These are phyloP conservation scores for Trichosporon coremiiforme DNA, from an alignment of 1,284 basidiomycete genomes.

Conservation along the genomic window DNA sequence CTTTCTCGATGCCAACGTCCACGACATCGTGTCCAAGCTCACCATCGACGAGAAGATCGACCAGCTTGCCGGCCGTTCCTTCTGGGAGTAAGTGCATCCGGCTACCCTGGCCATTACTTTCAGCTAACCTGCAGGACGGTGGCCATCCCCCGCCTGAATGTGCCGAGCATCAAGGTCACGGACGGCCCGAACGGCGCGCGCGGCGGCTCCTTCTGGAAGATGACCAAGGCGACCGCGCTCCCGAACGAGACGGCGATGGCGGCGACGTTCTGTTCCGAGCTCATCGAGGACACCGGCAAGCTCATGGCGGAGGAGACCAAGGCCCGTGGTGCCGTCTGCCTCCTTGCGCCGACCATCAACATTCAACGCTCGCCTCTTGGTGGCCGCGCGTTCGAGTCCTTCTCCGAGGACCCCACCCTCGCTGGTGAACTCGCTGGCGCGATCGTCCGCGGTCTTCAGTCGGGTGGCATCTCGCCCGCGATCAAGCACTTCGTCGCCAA, in stretches of 20 bases:
- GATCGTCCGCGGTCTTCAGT: conserved; percentile 73
- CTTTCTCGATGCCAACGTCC: conserved; percentile 26
- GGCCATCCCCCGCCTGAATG: conserved; percentile 44
- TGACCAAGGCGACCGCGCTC: conserved; percentile 63
- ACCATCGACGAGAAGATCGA: conserved; percentile 44
- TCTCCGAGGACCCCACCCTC: conserved; percentile 76
- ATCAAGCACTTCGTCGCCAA: conserved; percentile 56
- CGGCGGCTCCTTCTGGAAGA: conserved; percentile 38
- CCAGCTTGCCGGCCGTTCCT: conserved; percentile 41
- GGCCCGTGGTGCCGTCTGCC: conserved; percentile 67
- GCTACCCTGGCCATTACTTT: no score
- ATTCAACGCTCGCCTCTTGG: conserved; percentile 76
- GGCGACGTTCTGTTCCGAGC: conserved; percentile 59
- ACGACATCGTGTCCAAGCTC: conserved; percentile 26
- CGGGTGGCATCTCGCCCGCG: conserved; percentile 64
- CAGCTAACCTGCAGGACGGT: conserved; percentile 37
- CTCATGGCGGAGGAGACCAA: conserved; percentile 70
- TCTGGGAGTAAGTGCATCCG: conserved; percentile 49
- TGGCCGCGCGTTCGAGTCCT: conserved; percentile 64
- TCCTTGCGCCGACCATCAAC: conserved; percentile 75
- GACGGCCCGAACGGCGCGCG: conserved; percentile 44
- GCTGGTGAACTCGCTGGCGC: conserved; percentile 70
- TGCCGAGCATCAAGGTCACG: conserved; percentile 44
- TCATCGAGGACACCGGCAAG: conserved; percentile 65
- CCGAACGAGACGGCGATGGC: conserved; percentile 64